phyloP scores from a whole-genome alignment of 148 eudicot genomes.

The Rhododendron henanense region DNA sequence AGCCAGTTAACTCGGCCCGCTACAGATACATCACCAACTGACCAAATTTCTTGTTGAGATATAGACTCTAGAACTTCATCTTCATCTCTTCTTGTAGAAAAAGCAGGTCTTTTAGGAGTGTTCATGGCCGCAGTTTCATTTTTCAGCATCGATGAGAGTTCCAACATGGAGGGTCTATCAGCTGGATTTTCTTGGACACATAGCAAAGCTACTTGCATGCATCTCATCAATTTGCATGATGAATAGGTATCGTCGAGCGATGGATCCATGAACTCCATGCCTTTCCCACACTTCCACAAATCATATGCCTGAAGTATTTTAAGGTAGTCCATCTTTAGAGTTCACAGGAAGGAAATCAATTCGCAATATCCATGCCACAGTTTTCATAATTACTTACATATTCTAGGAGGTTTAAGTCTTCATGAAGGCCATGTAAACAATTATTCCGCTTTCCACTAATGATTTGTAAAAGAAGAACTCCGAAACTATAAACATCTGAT shows the following conservation, averaged over 20 bases:
- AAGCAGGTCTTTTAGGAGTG: not conserved
- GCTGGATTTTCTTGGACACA: not conserved
- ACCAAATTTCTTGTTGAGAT: not conserved
- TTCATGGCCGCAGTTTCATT: not conserved
- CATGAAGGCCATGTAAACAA: not conserved
- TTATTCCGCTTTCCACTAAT: not conserved
- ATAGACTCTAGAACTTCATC: not conserved
- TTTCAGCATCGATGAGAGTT: not conserved
- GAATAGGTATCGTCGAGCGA: not conserved
- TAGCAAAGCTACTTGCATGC: not conserved
- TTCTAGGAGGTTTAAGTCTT: not conserved
- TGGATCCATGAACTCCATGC: not conserved
- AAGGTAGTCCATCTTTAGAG: not conserved
- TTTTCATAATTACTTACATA: not conserved
- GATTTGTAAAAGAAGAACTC: not conserved
- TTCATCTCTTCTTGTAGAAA: not conserved
- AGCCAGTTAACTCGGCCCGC: too few relatives aligned
- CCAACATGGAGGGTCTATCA: not conserved
- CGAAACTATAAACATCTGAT: not conserved
- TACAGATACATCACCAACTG: not conserved
- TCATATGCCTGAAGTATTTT: not conserved
- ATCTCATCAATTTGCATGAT: not conserved
- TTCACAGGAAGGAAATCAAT: not conserved
- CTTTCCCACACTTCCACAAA: not conserved
- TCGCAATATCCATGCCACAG: not conserved